Conservation (phyloP, 495 filamentous ascomycete species). For the Oidiodendron maius region DNA sequence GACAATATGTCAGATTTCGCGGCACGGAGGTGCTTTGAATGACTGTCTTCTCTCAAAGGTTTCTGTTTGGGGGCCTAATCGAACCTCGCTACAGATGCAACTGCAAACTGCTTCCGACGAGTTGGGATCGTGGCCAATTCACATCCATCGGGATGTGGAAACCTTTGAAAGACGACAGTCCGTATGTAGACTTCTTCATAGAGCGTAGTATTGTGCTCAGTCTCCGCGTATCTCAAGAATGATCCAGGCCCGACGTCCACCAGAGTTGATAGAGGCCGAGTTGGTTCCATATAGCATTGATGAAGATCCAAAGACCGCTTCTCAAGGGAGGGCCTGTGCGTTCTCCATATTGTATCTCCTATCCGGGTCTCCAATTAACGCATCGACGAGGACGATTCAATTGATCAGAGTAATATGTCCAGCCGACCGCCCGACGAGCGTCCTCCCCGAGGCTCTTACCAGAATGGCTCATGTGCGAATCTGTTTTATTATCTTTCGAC, state of each 20-base stretch:
- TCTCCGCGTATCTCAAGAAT: slow-evolving; percentile 11
- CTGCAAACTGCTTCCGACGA: slow-evolving; percentile 39
- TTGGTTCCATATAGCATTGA: slow-evolving; percentile 11
- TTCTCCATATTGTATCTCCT: slow-evolving; percentile 21
- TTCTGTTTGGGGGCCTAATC: slow-evolving; percentile 22
- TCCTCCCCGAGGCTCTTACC: slow-evolving; percentile 57
- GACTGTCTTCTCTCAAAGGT: slow-evolving; percentile 10
- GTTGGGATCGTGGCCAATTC: slow-evolving; percentile 25
- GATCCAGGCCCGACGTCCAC: slow-evolving; percentile 10
- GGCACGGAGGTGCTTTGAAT: slow-evolving; percentile 8
- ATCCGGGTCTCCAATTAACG: slow-evolving; percentile 1
- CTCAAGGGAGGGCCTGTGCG: slow-evolving; percentile 23
- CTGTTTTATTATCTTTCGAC: slow-evolving; percentile 26
- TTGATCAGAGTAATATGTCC: slow-evolving; percentile 55
- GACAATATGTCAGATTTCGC: slow-evolving; percentile 20
- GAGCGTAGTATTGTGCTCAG: slow-evolving; percentile 20
- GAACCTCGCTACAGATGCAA: slow-evolving; percentile 23
- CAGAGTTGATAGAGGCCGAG: slow-evolving; percentile 21
- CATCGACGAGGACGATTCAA: slow-evolving; percentile 22
- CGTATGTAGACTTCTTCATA: slow-evolving; percentile 20
- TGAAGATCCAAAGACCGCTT: slow-evolving; percentile 23
- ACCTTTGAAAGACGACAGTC: slow-evolving; percentile 14
- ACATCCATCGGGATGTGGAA: slow-evolving; percentile 21
- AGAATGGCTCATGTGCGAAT: slow-evolving; percentile 52
- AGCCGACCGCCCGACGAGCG: slow-evolving; percentile 57